Base-by-base conservation (phyloP, 345 rosid species). In the Moringa oleifera region DNA sequence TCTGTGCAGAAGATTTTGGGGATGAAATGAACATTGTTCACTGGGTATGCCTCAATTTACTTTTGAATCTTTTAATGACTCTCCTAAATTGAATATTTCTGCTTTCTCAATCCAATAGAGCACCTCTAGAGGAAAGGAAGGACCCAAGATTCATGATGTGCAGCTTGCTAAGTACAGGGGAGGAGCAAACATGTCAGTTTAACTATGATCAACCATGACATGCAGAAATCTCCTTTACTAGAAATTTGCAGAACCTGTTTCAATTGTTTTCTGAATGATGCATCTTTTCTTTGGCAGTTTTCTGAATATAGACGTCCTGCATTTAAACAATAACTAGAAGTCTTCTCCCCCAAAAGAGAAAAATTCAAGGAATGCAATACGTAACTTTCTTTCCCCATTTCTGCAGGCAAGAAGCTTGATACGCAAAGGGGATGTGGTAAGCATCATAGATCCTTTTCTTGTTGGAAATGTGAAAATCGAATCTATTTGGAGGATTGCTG, bases 401-500 rank as follows among this genome's bases (percentile, higher is more conserved):
- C 61, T 64, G 60, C 75, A 94, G 99, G 95, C 97, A 57, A 87
- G 94, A 73, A 80, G 95, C 5, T 68, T 91, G 81, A 85, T 89
- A 57, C 81, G 85, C 9, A 85, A 79, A 77, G 99, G 99, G 6
- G 95, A 91, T 62, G 87, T 84, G 17, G 59, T 54, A 37, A 93
- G 96, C 75, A 79, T 89, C 41, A 74, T 89, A 19, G 99, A 91
- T 70, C 88, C 87, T 0, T 28, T 70, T 47, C 75, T 95, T 31
- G 25, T 71, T 17, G 86, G 84, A 49, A 79, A 76, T 59, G 86
- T 80, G 25, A 95, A 87, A 68, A 84, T 84, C 0, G 97, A 95
- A 58, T 87, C 99, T 0, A 71, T 91, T 7, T 95, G 99, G 99
- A 81, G 96, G 73, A 68, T 91, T 0, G 95, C 96, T 0, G 99